These are phyloP conservation scores for Agastache rugosa DNA, from an alignment of 257 asterid species.

Conservation along the genomic window DNA sequence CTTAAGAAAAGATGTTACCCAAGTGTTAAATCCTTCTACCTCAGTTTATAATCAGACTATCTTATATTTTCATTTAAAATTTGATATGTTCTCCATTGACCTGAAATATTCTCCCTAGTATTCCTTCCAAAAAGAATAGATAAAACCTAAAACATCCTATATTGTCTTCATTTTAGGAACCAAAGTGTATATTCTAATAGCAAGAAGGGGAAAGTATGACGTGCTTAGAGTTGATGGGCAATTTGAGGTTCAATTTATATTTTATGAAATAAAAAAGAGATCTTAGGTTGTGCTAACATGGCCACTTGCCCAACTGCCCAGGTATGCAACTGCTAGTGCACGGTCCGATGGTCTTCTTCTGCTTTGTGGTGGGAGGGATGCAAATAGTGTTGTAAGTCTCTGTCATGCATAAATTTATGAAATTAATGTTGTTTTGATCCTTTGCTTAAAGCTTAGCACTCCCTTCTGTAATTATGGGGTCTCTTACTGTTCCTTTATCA, in stretches of 20 bases:
- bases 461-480: slow-evolving; percentile 7
- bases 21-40: neutral
- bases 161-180: slow-evolving; percentile 15
- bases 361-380: slow-evolving; percentile 99
- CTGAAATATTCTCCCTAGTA: slow-evolving; percentile 4
- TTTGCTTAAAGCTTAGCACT: slow-evolving; percentile 18
- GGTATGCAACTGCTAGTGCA: slow-evolving; percentile 99
- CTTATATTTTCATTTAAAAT: neutral
- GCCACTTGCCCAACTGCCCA: slow-evolving; percentile 36
- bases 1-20: neutral
- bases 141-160: neutral
- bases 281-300: slow-evolving; percentile 18
- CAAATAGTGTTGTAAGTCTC: slow-evolving; percentile 84
- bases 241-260: neutral
- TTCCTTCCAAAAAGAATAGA: neutral
- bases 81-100: neutral
- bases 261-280: slow-evolving; percentile 5
- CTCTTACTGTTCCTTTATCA: slow-evolving; percentile 7
- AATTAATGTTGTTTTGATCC: slow-evolving; percentile 2
- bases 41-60: neutral
- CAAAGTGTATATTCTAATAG: slow-evolving; percentile 14
- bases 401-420: slow-evolving; percentile 24
- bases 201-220: slow-evolving; percentile 4
- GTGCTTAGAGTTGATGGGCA: slow-evolving; percentile 15
- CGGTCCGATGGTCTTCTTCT: slow-evolving; percentile 99